phyloP scores from a whole-genome alignment of 2,329 filamentous ascomycete genomes.

The Colletotrichum horii region DNA sequence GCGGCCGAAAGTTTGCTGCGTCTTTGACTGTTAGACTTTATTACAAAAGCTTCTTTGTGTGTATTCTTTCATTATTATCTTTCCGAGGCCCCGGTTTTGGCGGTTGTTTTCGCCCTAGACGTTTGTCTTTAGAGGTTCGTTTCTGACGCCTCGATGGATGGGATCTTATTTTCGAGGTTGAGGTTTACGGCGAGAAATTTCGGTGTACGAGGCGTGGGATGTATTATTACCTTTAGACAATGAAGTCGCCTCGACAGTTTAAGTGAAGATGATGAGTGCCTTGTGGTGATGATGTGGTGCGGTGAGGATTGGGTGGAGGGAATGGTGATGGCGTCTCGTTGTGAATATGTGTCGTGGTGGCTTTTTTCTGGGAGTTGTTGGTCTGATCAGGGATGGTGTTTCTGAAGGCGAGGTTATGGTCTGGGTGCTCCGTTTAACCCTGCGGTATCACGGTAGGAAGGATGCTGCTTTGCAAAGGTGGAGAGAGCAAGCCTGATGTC shows the following conservation, averaged over 20 bases:
- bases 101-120: not conserved
- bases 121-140: not conserved
- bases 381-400: no score
- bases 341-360: no score
- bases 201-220: not conserved
- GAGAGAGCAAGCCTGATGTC: no score
- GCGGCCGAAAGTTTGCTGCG: not conserved
- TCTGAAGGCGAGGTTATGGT: no score
- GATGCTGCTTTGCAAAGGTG: no score
- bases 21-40: constrained; percentile 7
- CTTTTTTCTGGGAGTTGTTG: no score
- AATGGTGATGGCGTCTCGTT: no score
- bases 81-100: not conserved
- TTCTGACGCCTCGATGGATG: not conserved
- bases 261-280: not conserved
- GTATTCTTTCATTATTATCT: not conserved
- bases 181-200: not conserved
- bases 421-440: no score
- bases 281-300: not conserved
- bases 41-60: constrained; percentile 11
- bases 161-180: not conserved
- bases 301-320: no score
- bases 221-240: not conserved
- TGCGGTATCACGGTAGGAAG: no score
- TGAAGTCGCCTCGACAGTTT: not conserved